Evolutionary conservation across 176 grass and related monocot genomes (phyloP), one percentile per base, ranked within the genome.

Genomic region (Poa annua): DNA sequence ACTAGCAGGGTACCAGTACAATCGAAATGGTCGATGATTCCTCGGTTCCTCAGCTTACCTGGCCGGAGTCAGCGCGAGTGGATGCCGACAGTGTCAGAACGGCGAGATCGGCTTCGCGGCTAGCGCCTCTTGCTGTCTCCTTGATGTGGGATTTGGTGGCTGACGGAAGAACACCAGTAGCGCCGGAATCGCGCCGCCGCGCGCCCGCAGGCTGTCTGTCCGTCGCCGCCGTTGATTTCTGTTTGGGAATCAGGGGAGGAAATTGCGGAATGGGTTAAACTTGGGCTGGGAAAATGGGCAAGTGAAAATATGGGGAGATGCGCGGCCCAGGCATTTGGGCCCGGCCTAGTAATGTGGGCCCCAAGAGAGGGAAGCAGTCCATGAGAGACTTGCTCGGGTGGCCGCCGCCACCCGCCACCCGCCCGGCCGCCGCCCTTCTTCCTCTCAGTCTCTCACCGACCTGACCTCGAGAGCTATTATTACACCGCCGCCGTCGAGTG

Each of bases 381-480:
- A 8, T 4, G 39, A 8, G 38, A 39, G 38, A 39, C 38, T 7
- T 5, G 41, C 8, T 2, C 8, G 0, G 8, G 36, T 42, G 42
- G 42, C 11, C 11, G 66, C 19, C 9, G 39, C 35, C 65, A 20
- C 8, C 17, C 9, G 64, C 33, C 64, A n/a, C 6, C 39, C 9
- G 64, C 33, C 64, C 64, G 39, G 39, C 39, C 9, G 64, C 33
- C 64, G 39, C 68, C 45, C 1, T n/a, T 22, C 26, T n/a, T 34
- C 7, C 33, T 11, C 22, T n/a, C n/a, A n/a, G n/a, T n/a, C n/a
- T n/a, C n/a, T 47, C 65, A 57, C 77, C 68, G 77, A 22, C 85
- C 35, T 74, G 42, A 13, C 45, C 11, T 47, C 69, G 67, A 41
- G 26, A 7, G 41, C 26, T 14, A 49, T 25, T 2, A 44, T 24